Percentiles rank a stretch among this genome's conserved stretches.
Conservation (phyloP, 306 rosid genomes). For the Elaeagnus macrophylla region DNA sequence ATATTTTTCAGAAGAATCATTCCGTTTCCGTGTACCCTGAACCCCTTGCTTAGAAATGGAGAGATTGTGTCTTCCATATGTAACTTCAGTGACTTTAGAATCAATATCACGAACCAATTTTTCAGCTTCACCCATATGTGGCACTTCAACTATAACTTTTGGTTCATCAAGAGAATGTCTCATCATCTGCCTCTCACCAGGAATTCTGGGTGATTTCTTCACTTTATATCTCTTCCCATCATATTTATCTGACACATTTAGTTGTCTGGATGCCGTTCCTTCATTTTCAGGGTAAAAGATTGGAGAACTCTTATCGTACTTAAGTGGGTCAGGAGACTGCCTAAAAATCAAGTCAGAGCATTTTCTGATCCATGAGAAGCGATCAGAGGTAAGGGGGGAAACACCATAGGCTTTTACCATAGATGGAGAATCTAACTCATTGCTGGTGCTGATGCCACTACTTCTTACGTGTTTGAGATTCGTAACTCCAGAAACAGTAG, state of each 20-base stretch:
- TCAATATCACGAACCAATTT: constrained; percentile 19
- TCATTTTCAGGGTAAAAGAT: constrained; percentile 18
- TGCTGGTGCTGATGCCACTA: constrained; percentile 20
- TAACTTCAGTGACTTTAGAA: constrained; percentile 32
- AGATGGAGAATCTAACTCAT: constrained; percentile 43
- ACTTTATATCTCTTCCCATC: constrained; percentile 20
- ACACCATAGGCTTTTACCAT: constrained; percentile 26
- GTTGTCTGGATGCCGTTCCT: constrained; percentile 14
- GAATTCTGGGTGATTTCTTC: constrained; percentile 22
- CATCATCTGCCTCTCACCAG: constrained; percentile 29
- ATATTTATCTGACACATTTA: constrained; percentile 11
- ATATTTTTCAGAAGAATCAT: constrained; percentile 20
- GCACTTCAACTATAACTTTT: constrained; percentile 81
- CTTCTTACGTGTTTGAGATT: constrained; percentile 16
- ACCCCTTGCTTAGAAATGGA: constrained; percentile 17
- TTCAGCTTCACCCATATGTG: constrained; percentile 30
- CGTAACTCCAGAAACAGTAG: constrained; percentile 15
- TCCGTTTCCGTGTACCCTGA: constrained; percentile 58
- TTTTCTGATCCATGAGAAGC: constrained; percentile 66
- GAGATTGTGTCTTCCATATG: constrained; percentile 25
- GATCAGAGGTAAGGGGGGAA: constrained; percentile 45
- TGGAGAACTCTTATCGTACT: constrained; percentile 25
- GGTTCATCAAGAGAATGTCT: constrained; percentile 56
- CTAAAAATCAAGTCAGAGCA: constrained; percentile 63
- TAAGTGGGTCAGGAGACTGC: constrained; percentile 40